Evolutionary conservation across 2,329 filamentous ascomycete genomes (phyloP), one percentile per base, ranked within the genome.

Genomic region (Fusarium burgessii): DNA sequence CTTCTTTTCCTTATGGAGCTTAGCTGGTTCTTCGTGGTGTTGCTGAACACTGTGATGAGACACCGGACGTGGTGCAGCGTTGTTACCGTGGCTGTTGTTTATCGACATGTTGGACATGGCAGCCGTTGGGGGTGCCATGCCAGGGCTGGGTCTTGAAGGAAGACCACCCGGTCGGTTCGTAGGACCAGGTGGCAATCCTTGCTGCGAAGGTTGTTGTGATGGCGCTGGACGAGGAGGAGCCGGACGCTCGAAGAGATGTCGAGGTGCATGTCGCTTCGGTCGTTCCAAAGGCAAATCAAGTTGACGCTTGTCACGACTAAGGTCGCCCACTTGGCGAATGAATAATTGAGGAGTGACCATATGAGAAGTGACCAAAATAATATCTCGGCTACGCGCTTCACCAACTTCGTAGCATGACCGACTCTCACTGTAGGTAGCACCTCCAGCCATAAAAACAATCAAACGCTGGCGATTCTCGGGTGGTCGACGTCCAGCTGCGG

Each of bases 361-460:
- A 78, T 99, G 96, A 27, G 92, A 95, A 1, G 93, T 96, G 20
- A 92, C 89, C 8, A 99, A 88, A 78, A 97, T 93, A n/a, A 98
- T 84, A 74, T 99, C 96, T 71, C 92, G 90, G 56, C 89, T 90
- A 49, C 90, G 90, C 52, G 90, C 84, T 56, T 90, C 87, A 5
- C 93, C 92, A 29, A 95, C 84, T 76, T 98, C 94, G 79, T 98
- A 98, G 82, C 96, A 99, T 15, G 91, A 88, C 32, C 96, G 90
- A 35, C 93, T 88, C 82, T 99, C 96, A 8, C 93, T 94, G 79
- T 95, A 97, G 1, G 96, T 98, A 23, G 96, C 96, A 46, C 96
- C 96, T 50, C 96, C 96, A 3, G 95, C 96, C 87, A 98, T 92
- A 79, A 97, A 98, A 18, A 98, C 91, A 64, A 99, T 93, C 58